Conservation (phyloP, 805 yeast genomes). For the Myxozyma mucilagina region DNA sequence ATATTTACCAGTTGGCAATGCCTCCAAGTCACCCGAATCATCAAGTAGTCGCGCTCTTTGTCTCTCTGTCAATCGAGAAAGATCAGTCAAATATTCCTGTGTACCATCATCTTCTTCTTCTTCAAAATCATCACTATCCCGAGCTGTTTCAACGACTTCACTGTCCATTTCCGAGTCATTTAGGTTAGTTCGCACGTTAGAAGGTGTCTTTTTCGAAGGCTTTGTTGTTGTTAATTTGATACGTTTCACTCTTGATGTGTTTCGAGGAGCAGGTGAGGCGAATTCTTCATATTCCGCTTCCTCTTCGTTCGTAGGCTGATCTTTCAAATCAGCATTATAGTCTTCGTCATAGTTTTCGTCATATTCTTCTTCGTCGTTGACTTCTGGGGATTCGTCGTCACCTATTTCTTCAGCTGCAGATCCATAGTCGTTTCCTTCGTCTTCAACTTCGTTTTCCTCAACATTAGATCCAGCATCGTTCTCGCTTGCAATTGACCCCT, state of each 20-base stretch:
- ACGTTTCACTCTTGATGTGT: not conserved
- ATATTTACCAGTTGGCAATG: slow-evolving; percentile 22
- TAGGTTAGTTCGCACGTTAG: not conserved
- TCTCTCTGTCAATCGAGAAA: slow-evolving; percentile 44
- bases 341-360: slow-evolving; percentile 6
- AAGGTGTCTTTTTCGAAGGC: not conserved
- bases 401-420: slow-evolving; percentile 18
- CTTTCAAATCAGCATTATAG: not conserved
- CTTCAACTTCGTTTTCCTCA: slow-evolving; percentile 1
- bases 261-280: not conserved
- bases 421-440: slow-evolving; percentile 9
- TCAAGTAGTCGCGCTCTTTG: slow-evolving; percentile 41
- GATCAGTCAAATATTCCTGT: slow-evolving; percentile 19
- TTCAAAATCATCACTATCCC: slow-evolving; percentile 24
- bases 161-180: slow-evolving; percentile 2
- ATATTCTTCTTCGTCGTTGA: slow-evolving; percentile 4
- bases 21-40: slow-evolving; percentile 33
- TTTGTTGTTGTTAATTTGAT: not conserved
- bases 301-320: slow-evolving; percentile 2
- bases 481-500: slow-evolving; percentile 9
- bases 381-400: slow-evolving; percentile 2
- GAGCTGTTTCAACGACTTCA: slow-evolving; percentile 1
- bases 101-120: slow-evolving; percentile 33
- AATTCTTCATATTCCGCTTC: slow-evolving; percentile 26
- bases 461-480: not conserved